Evolutionary conservation across 441 rosid genomes (phyloP).

Genomic region (Populus hybrid): DNA sequence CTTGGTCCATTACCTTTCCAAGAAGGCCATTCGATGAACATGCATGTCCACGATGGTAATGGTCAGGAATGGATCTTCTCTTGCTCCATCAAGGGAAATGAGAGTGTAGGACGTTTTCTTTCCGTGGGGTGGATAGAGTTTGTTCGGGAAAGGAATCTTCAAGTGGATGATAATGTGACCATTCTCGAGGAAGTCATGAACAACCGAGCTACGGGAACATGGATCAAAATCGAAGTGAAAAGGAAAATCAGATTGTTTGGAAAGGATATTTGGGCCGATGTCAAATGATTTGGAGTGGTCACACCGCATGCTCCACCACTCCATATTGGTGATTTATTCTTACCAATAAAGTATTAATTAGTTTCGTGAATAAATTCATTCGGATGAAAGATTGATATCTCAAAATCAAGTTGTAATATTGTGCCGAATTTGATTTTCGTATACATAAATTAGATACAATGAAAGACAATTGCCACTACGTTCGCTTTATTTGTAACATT

Average conservation of each 20-base stretch:
- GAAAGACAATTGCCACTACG: not conserved
- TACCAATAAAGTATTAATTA: not conserved
- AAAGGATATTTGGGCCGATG: conserved; percentile 13
- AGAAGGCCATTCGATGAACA: not conserved
- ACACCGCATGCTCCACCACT: not conserved
- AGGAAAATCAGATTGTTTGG: conserved; percentile 22
- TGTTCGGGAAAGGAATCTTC: not conserved
- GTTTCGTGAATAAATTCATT: not conserved
- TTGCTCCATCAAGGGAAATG: conserved; percentile 4
- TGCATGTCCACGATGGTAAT: not conserved
- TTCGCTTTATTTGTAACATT: too few species aligned
- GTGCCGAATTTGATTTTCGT: not conserved
- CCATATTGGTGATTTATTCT: not conserved
- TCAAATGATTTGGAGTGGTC: not conserved
- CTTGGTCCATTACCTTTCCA: not conserved
- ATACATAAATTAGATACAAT: not conserved
- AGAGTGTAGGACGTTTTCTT: not conserved
- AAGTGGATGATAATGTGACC: conserved; percentile 14
- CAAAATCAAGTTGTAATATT: not conserved
- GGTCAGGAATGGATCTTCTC: conserved; percentile 9
- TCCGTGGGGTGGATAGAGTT: conserved; percentile 19
- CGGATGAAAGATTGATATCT: not conserved
- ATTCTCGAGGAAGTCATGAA: not conserved
- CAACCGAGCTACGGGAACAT: not conserved
- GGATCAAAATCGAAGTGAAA: conserved; percentile 13